These are phyloP conservation scores for Bipolaris cookei DNA, from an alignment of 2,329 filamentous ascomycete species.

Conservation along the genomic window DNA sequence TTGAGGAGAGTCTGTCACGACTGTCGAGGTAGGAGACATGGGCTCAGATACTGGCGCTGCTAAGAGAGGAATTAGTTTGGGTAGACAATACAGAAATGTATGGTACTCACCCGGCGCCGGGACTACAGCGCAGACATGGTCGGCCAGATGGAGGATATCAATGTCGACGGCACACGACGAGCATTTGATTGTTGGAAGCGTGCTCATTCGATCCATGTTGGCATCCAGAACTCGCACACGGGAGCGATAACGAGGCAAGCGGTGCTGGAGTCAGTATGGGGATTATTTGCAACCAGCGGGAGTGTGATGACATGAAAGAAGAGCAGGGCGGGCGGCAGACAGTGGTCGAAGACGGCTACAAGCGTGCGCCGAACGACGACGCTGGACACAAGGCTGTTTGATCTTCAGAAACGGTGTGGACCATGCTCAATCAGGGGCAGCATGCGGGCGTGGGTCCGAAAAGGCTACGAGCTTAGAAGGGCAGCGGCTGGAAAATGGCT, in stretches of 20 bases:
- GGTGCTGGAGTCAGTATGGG: slow-evolving; percentile 11
- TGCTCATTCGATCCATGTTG: slow-evolving; percentile 41
- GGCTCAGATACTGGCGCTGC: slow-evolving; percentile 20
- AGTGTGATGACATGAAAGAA: slow-evolving; percentile 31
- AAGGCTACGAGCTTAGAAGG: slow-evolving; percentile 38
- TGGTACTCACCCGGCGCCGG: slow-evolving; percentile 53
- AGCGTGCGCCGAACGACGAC: slow-evolving; percentile 30
- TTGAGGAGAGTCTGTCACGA: slow-evolving; percentile 13
- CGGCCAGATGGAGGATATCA: slow-evolving; percentile 84
- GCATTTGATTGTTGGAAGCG: slow-evolving; percentile 50
- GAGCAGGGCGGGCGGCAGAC: slow-evolving; percentile 20
- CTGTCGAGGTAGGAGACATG: slow-evolving; percentile 18
- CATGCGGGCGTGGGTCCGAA: slow-evolving; percentile 41
- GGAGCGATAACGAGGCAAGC: slow-evolving; percentile 10
- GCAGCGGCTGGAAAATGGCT: slow-evolving; percentile 39
- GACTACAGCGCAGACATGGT: slow-evolving; percentile 71
- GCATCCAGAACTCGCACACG: slow-evolving; percentile 16
- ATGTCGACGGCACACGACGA: slow-evolving; percentile 63
- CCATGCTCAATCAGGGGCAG: slow-evolving; percentile 40
- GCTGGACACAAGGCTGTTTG: slow-evolving; percentile 37
- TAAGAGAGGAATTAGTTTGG: slow-evolving; percentile 24
- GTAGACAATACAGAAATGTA: neutral
- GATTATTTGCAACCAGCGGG: slow-evolving; percentile 24
- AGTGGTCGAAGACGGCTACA: slow-evolving; percentile 26
- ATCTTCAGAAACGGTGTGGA: slow-evolving; percentile 34